Evolutionary conservation across 257 asterid genomes (phyloP), one percentile per base, ranked within the genome.

Genomic region (Penstemon eatonii): DNA sequence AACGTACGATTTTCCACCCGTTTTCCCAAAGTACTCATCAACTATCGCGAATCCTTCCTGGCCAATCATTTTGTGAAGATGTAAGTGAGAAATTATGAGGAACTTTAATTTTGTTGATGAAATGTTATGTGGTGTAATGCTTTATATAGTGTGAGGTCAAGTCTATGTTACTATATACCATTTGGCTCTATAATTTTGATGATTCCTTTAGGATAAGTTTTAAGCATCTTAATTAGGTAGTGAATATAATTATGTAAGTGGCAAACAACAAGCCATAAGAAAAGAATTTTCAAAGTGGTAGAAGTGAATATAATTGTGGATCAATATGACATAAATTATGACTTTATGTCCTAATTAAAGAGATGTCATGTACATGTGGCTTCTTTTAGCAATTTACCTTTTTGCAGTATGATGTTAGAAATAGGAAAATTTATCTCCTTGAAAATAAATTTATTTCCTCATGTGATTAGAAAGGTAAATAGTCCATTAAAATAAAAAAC

Each of bases 1-100:
- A 42, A 38, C 12, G 38, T 53, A 40, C 15, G 76, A 36, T 43
- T 59, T 71, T 11, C 56, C 55, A 52, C 56, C 73, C 45, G 46
- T 65, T 66, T 25, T 73, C 18, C 63, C 66, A 3, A 47, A 71
- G 76, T 18, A 54, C 25, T 68, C 66, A 9, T 82, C 82, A n/a
- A 82, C 52, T 36, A 74, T 45, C 0, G 63, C 73, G 13, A 79
- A 82, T 9, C 75, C 84, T 0, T 82, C 84, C 42, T 42, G 56
- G 40, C 87, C 87, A 43, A 82, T 82, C 79, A 66, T 78, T 46
- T n/a, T 55, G 4, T 55, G 43, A 13, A 38, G 56, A 6, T 60
- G 49, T 40, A 10, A 43, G 60, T 2, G 52, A 59, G 43, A 68
- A 55, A 45, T 10, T 59, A n/a, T 55, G 66, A 12, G n/a, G 7